phyloP scores from a whole-genome alignment of 2,329 filamentous ascomycete species.

The Cryphonectria carpinicola region DNA sequence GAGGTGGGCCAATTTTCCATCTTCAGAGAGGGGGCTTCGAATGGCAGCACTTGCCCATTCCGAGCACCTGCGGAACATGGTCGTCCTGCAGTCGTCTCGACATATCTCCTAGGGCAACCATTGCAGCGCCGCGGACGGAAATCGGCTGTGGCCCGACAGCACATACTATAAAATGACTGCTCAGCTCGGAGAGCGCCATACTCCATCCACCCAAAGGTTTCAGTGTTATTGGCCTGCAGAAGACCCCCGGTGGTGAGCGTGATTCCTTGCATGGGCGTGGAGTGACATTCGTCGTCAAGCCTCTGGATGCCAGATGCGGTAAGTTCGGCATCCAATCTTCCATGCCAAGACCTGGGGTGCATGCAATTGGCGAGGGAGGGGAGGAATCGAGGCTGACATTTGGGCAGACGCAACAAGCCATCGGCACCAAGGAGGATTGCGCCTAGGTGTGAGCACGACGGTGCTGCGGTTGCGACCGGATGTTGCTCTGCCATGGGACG shows the following conservation, averaged over 20 bases:
- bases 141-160: neutral
- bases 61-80: neutral
- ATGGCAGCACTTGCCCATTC: constrained; percentile 1
- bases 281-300: neutral
- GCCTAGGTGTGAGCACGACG: neutral
- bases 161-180: neutral
- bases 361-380: neutral
- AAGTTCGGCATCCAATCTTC: constrained; percentile 21
- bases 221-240: neutral
- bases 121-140: neutral
- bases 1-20: neutral
- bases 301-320: constrained; percentile 13
- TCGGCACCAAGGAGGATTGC: neutral
- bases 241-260: too few species aligned
- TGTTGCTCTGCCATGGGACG: neutral
- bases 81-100: neutral
- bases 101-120: neutral
- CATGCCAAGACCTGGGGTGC: constrained; percentile 20
- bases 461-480: neutral
- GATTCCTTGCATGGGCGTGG: neutral
- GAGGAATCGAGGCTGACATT: neutral
- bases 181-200: neutral
- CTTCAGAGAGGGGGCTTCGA: neutral
- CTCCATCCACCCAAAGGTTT: neutral
- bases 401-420: neutral